phyloP scores from a whole-genome alignment of 306 rosid genomes.

The Arachis hypogaea region DNA sequence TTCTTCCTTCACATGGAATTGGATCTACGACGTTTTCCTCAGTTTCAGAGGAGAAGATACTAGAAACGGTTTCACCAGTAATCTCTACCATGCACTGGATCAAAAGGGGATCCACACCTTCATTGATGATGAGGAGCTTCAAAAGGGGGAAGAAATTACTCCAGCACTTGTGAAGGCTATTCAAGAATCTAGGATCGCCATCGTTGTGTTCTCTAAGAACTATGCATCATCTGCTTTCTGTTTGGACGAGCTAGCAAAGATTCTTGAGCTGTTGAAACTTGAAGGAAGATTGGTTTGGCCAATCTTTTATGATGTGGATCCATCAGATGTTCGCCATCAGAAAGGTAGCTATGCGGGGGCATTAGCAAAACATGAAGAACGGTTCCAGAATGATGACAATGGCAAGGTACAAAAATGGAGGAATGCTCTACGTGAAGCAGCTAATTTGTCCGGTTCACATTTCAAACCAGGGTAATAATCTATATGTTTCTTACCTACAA shows the following conservation, averaged over 20 bases:
- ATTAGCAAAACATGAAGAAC: not conserved
- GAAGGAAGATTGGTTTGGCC: not conserved
- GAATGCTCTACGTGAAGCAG: not conserved
- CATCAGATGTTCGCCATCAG: not conserved
- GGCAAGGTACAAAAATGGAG: slow-evolving; percentile 11
- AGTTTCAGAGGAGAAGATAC: slow-evolving; percentile 1
- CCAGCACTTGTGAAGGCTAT: not conserved
- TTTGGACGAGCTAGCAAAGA: not conserved
- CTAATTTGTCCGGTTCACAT: not conserved
- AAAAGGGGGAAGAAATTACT: not conserved
- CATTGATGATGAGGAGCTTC: not conserved
- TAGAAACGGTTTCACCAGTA: not conserved
- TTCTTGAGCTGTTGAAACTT: not conserved
- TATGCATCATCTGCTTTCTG: not conserved
- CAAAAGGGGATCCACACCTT: not conserved
- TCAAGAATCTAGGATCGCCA: slow-evolving; percentile 7
- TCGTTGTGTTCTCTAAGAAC: not conserved
- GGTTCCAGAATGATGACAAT: not conserved
- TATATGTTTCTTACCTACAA: no score
- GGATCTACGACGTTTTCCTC: no score
- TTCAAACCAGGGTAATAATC: not conserved
- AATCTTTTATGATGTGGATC: slow-evolving; percentile 2
- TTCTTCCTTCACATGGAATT: not conserved
- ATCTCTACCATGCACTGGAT: not conserved
- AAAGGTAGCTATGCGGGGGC: not conserved